Percentiles rank a stretch among this genome's conserved stretches.
phyloP scores from a whole-genome alignment of 495 filamentous ascomycete genomes.

The Aspergillus wentii region DNA sequence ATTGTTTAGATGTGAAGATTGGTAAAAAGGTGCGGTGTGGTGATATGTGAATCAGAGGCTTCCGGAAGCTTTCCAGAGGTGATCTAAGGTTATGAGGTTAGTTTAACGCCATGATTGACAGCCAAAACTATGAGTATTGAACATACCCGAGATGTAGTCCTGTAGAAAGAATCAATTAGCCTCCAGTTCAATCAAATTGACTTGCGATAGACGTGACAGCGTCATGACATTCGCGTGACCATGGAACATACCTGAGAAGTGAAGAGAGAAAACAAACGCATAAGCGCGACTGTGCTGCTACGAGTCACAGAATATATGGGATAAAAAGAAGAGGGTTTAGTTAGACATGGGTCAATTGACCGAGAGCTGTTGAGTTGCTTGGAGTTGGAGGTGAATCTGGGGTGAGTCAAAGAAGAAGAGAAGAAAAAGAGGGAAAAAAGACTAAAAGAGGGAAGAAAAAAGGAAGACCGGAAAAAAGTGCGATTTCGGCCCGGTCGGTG shows the following conservation, averaged over 20 bases:
- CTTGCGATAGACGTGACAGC: too few relatives aligned
- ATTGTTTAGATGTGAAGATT: constrained; percentile 27
- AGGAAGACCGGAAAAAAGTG: constrained; percentile 12
- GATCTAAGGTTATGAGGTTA: constrained; percentile 60
- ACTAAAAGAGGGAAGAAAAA: constrained; percentile 14
- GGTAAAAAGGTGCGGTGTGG: constrained; percentile 8
- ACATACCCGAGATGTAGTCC: constrained; percentile 93
- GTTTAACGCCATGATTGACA: constrained; percentile 8
- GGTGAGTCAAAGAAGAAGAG: constrained; percentile 4
- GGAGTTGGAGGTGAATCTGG: constrained; percentile 2
- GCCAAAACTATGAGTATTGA: neutral
- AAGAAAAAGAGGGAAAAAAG: constrained; percentile 2
- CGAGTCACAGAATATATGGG: constrained; percentile 30
- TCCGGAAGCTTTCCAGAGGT: constrained; percentile 93
- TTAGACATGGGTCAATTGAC: constrained; percentile 19
- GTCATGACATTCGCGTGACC: too few relatives aligned
- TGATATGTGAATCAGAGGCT: constrained; percentile 50
- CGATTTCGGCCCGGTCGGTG: constrained; percentile 26
- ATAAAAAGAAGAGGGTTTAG: constrained; percentile 17
- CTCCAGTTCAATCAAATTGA: neutral
- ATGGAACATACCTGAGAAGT: constrained; percentile 82
- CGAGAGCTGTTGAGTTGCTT: neutral
- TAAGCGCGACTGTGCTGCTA: constrained; percentile 61
- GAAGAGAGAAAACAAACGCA: constrained; percentile 91
- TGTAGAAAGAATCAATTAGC: constrained; percentile 25